Percentiles rank a stretch among this genome's conserved stretches.
phyloP scores from a whole-genome alignment of 176 grass and related monocot genomes.

The Typha latifolia region DNA sequence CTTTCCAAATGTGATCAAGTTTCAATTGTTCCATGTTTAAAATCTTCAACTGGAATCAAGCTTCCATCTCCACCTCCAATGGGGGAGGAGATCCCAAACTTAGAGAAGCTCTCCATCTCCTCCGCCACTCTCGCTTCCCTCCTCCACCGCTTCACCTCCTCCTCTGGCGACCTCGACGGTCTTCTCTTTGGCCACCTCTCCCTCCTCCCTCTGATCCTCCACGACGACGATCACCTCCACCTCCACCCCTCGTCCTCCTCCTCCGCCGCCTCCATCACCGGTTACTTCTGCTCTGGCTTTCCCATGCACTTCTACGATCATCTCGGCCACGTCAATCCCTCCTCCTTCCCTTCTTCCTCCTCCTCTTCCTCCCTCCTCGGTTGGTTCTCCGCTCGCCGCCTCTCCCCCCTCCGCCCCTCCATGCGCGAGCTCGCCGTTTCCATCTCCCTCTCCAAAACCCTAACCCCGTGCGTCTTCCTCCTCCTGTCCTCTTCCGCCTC shows the following conservation, averaged over 20 bases:
- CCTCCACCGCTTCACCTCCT: conserved; percentile 43
- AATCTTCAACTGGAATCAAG: conserved; percentile 48
- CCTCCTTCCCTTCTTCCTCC: not conserved
- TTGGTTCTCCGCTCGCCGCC: conserved; percentile 65
- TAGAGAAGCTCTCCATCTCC: conserved; percentile 49
- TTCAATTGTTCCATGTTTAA: conserved; percentile 3
- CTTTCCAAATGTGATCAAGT: too few relatives aligned
- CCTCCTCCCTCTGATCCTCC: conserved; percentile 12
- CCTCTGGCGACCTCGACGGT: conserved; percentile 39
- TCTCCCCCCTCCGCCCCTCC: conserved; percentile 35
- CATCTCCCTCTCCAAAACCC: conserved; percentile 26
- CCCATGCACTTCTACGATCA: conserved; percentile 32
- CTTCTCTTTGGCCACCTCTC: conserved; percentile 41
- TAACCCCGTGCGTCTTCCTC: conserved; percentile 36
- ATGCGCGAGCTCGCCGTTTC: conserved; percentile 45
- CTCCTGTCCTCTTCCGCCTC: conserved; percentile 31
- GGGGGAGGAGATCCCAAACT: conserved; percentile 12
- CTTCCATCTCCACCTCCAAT: conserved; percentile 40
- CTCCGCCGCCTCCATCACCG: conserved; percentile 33
- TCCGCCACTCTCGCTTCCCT: conserved; percentile 46
- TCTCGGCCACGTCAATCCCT: conserved; percentile 27
- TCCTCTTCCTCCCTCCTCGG: conserved; percentile 20
- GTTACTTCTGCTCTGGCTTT: conserved; percentile 29
- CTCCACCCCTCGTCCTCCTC: not conserved
- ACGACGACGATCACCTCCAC: conserved; percentile 26